Percentiles rank a stretch among this genome's conserved stretches.
Evolutionary conservation across 23 red algal species (phyloP).

Genomic region (Cyanidiococcus yangmingshanensis): DNA sequence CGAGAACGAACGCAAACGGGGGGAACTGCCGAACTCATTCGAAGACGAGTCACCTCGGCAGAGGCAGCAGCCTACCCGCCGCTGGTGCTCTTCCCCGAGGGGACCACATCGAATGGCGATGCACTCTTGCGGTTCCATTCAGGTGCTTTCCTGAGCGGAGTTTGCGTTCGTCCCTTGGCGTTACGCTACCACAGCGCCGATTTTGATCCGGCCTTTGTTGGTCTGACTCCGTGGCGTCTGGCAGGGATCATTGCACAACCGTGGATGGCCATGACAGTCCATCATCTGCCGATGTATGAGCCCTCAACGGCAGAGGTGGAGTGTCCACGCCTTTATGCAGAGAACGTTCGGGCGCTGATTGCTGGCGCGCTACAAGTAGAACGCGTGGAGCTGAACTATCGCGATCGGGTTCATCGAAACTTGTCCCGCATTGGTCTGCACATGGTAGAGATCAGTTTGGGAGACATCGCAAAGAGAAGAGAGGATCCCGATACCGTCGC

Average conservation of each 20-base stretch:
- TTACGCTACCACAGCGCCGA: slow-evolving; percentile 19
- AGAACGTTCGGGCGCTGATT: slow-evolving; percentile 30
- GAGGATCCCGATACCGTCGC: not conserved
- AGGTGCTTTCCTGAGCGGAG: slow-evolving; percentile 30
- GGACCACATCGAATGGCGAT: slow-evolving; percentile 40
- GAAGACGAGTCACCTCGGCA: not conserved
- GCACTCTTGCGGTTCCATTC: slow-evolving; percentile 40
- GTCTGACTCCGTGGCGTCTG: slow-evolving; percentile 19
- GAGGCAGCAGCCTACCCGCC: slow-evolving; percentile 22
- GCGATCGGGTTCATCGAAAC: slow-evolving; percentile 22
- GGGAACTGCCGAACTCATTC: slow-evolving; percentile 8
- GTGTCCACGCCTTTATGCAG: slow-evolving; percentile 22
- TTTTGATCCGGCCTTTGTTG: slow-evolving; percentile 30
- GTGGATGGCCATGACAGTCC: not conserved
- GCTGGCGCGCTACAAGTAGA: slow-evolving; percentile 6
- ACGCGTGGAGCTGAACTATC: slow-evolving; percentile 21
- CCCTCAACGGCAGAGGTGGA: slow-evolving; percentile 19
- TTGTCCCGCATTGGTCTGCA: slow-evolving; percentile 27
- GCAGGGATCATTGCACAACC: slow-evolving; percentile 25
- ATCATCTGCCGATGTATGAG: slow-evolving; percentile 20
- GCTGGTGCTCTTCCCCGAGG: slow-evolving; percentile 39
- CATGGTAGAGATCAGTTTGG: not conserved
- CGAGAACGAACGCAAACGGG: not conserved
- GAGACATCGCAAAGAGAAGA: not conserved
- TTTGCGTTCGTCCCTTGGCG: slow-evolving; percentile 13